Conservation (phyloP, 2,329 filamentous ascomycete genomes). For the Myriosclerotinia duriaeana region DNA sequence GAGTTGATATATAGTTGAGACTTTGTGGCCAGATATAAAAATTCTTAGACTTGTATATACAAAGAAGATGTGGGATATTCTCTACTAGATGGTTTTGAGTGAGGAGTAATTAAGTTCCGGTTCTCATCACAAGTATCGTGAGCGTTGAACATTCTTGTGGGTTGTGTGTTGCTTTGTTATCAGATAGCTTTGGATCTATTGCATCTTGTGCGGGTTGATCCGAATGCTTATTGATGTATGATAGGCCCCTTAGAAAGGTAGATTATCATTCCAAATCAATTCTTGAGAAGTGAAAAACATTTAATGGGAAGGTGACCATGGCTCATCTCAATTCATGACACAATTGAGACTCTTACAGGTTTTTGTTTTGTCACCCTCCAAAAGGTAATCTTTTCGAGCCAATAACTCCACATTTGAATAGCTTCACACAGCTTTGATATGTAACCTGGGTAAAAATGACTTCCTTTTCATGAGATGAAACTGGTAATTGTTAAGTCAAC, state of each 20-base stretch:
- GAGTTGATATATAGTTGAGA: not conserved
- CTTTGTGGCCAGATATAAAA: not conserved
- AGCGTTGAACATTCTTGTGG: not conserved
- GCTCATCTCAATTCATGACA: not conserved
- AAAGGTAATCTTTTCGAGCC: not conserved
- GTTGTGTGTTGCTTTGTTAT: not conserved
- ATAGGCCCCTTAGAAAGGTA: not conserved
- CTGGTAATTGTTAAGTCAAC: not conserved
- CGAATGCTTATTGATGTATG: not conserved
- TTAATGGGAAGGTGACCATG: rapidly evolving
- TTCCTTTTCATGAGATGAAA: not conserved
- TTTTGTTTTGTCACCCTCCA: not conserved
- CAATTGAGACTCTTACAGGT: too few relatives aligned
- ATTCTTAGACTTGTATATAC: not conserved
- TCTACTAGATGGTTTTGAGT: not conserved
- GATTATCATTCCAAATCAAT: not conserved
- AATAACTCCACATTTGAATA: not conserved
- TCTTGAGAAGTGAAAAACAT: not conserved
- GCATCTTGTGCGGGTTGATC: not conserved
- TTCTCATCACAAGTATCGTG: not conserved
- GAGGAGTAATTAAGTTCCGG: not conserved
- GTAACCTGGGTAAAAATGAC: not conserved
- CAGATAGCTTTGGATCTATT: not conserved
- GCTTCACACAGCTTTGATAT: not conserved
- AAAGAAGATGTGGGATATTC: not conserved